These are phyloP conservation scores for Staphylotrichum longicolle DNA, from an alignment of 495 filamentous ascomycete species.

Conservation along the genomic window DNA sequence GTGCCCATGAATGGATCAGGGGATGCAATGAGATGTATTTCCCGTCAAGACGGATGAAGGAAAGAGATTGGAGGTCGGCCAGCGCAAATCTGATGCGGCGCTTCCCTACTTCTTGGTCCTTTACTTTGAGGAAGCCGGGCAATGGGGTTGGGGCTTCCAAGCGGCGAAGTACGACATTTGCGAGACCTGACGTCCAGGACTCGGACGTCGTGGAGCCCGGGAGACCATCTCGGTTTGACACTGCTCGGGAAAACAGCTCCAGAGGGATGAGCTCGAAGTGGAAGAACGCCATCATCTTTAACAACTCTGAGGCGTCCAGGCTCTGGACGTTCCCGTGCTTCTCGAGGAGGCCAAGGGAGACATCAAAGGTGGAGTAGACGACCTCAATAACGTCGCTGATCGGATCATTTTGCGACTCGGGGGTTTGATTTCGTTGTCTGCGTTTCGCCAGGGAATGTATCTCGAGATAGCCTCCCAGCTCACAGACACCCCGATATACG, in stretches of 20 bases:
- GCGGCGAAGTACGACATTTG: neutral
- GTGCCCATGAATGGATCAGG: neutral
- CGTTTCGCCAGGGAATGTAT: too few species aligned
- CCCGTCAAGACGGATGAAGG: neutral
- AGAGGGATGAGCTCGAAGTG: too few species aligned
- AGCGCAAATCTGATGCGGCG: neutral
- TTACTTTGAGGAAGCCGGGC: neutral
- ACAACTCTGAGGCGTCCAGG: too few species aligned
- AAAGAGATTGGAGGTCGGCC: neutral
- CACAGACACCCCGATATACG: too few species aligned
- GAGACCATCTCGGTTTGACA: neutral
- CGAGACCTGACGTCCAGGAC: neutral
- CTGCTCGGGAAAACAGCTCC: neutral
- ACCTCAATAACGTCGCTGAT: too few species aligned
- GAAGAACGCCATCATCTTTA: too few species aligned
- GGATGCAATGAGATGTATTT: neutral
- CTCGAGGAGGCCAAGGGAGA: too few species aligned
- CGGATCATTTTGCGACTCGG: too few species aligned
- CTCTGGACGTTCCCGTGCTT: too few species aligned
- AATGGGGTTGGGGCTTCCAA: neutral
- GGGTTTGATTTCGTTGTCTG: too few species aligned
- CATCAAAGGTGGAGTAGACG: too few species aligned
- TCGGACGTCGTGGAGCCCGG: neutral
- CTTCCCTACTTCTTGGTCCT: neutral
- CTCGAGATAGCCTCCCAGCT: too few species aligned